Conservation (phyloP, 2,329 filamentous ascomycete genomes). For the Venturia asperata region DNA sequence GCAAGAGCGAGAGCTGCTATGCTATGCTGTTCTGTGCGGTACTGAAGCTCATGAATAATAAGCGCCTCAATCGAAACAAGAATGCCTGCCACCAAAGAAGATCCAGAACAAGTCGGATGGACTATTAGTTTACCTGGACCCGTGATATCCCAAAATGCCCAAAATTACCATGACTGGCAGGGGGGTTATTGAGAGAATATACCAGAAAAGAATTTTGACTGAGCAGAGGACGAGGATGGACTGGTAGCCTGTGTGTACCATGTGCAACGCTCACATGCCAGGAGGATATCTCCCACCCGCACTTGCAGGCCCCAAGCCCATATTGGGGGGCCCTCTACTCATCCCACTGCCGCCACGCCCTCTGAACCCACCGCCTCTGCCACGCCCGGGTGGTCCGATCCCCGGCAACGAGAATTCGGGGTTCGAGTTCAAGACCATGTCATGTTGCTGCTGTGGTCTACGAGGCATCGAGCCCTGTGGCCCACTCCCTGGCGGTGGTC, state of each 20-base stretch:
- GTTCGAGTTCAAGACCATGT: constrained; percentile 69
- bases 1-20: too few species aligned
- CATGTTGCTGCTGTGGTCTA: constrained; percentile 40
- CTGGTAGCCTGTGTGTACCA: neutral
- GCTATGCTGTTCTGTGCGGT: too few species aligned
- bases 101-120: neutral
- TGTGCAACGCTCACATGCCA: neutral
- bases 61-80: too few species aligned
- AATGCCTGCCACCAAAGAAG: neutral
- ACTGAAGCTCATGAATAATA: too few species aligned
- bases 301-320: constrained; percentile 15
- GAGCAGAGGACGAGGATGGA: neutral
- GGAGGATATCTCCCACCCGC: constrained; percentile 14
- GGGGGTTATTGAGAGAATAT: neutral
- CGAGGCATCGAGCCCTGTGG: constrained; percentile 38
- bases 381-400: constrained; percentile 29
- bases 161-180: too few species aligned
- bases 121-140: neutral
- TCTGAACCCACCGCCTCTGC: constrained; percentile 27
- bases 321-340: constrained; percentile 19
- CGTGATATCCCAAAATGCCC: neutral
- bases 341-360: constrained; percentile 28
- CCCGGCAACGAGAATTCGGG: constrained; percentile 75
- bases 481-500: constrained; percentile 43
- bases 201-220: neutral